Base-by-base conservation (phyloP, 164 flowering plant genomes). In the Kalanchoe fedtschenkoi region DNA sequence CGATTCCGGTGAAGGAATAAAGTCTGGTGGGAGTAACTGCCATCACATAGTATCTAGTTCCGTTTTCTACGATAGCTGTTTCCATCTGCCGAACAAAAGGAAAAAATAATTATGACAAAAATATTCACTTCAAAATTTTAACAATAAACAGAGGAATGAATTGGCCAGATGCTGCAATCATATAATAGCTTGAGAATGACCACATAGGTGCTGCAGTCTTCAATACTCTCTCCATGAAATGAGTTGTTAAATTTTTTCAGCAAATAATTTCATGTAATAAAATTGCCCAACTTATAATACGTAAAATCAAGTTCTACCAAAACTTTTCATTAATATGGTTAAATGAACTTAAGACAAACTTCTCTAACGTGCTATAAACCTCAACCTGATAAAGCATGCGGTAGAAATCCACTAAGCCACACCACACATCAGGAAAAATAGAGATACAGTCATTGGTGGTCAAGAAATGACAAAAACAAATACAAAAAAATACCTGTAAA, bases 1-100 rank as follows among this genome's bases (percentile, higher is more conserved):
- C 99, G 57, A 84, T 77, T 54, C 99, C 99, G 54, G 92, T 88
- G 68, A 81, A 93, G 54, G 96, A 85, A 76, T 88, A 93, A 61
- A 93, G 89, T 17, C 97, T 76, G 28, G 96, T 90, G 34, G 99
- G 96, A 74, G 99, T 90, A 54, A 90, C 95, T 67, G 92, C 99
- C 99, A 93, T 93, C 70, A 93, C 80, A 66, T 85, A 90, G 61
- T 78, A 90, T 73, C 96, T 81, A 29, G 85, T 88, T 63, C 87
- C 84, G 68, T 73, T 83, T 63, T 72, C 74, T 41, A 74, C 30
- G 69, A 70, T 77, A 44, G 97, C 79, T 54, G 96, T 86, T 81
- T 93, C 98, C 96, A 93, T 90, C 98, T 93, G 80, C 38, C 63
- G 16, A 33, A 63, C 14, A 34, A 34, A 65, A 51, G 26, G 60